Evolutionary conservation across 306 rosid species (phyloP).

Genomic region (Cicer chorassanicum): DNA sequence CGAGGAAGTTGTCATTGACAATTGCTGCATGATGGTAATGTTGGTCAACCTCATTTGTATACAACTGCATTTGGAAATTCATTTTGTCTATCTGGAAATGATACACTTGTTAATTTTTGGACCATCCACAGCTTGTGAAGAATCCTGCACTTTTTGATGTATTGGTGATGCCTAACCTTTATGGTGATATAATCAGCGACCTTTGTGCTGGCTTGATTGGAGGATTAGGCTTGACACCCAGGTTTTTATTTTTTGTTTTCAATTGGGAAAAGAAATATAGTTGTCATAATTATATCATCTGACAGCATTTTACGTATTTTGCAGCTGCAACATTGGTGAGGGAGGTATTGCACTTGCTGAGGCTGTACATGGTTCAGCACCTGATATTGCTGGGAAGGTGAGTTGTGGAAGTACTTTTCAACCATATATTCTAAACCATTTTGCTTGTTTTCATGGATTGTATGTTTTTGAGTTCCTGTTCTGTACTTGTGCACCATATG

Average conservation of each 20-base stretch:
- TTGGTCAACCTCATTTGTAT: slow-evolving; percentile 27
- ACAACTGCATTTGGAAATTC: slow-evolving; percentile 32
- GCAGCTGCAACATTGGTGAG: slow-evolving; percentile 95
- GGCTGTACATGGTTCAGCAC: slow-evolving; percentile 99
- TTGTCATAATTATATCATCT: slow-evolving; percentile 35
- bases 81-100: slow-evolving; percentile 31
- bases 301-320: slow-evolving; percentile 38
- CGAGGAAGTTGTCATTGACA: slow-evolving; percentile 98
- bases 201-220: slow-evolving; percentile 99
- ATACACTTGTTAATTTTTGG: slow-evolving; percentile 26
- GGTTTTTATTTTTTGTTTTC: slow-evolving; percentile 49
- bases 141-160: slow-evolving; percentile 95
- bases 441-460: slow-evolving; percentile 16
- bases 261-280: slow-evolving; percentile 9
- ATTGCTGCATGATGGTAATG: slow-evolving; percentile 98
- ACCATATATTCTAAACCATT: slow-evolving; percentile 7
- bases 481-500: slow-evolving; percentile 7
- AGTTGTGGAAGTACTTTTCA: slow-evolving; percentile 36
- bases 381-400: slow-evolving; percentile 99
- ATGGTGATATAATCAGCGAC: slow-evolving; percentile 98
- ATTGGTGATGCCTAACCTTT: slow-evolving; percentile 97
- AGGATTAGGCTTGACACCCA: slow-evolving; percentile 96
- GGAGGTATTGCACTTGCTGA: slow-evolving; percentile 99
- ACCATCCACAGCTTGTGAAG: slow-evolving; percentile 84
- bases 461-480: not conserved